These are phyloP conservation scores for Cajanus cajan DNA, from an alignment of 306 rosid genomes.

Conservation along the genomic window DNA sequence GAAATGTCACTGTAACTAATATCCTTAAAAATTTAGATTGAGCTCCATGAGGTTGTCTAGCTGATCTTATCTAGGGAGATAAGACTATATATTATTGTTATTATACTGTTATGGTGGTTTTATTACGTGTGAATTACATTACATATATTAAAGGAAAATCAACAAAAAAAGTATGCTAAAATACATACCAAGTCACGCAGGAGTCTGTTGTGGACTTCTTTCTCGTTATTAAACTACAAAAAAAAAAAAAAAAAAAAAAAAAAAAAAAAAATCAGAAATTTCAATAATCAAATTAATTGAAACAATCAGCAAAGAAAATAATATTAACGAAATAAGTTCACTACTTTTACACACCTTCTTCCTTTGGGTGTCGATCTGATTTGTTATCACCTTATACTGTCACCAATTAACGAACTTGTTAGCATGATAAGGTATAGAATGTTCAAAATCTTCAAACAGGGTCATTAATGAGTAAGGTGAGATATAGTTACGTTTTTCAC, in stretches of 20 bases:
- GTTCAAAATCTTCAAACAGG: constrained; percentile 1
- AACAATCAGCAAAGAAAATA: neutral
- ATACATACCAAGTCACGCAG: constrained; percentile 53
- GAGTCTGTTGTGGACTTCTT: constrained; percentile 48
- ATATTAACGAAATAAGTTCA: neutral
- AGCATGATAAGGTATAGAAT: constrained; percentile 5
- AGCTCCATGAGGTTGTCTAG: neutral
- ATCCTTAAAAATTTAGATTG: neutral
- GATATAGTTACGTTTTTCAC: neutral
- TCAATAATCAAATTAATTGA: constrained; percentile 6
- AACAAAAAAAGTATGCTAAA: neutral
- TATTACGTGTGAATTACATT: no score
- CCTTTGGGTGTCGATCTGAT: constrained; percentile 53
- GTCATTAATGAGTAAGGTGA: neutral
- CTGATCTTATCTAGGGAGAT: neutral
- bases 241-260: no score
- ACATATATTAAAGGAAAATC: neutral
- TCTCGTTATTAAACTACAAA: constrained; percentile 50
- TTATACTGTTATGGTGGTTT: neutral
- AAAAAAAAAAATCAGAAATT: neutral
- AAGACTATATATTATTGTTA: neutral
- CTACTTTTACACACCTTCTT: constrained; percentile 51
- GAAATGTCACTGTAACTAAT: neutral
- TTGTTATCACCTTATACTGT: constrained; percentile 53
- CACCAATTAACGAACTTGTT: constrained; percentile 25